Base-by-base conservation (phyloP, 1,139 yeast genomes). In the Yamadazyma spencermartinsiae region DNA sequence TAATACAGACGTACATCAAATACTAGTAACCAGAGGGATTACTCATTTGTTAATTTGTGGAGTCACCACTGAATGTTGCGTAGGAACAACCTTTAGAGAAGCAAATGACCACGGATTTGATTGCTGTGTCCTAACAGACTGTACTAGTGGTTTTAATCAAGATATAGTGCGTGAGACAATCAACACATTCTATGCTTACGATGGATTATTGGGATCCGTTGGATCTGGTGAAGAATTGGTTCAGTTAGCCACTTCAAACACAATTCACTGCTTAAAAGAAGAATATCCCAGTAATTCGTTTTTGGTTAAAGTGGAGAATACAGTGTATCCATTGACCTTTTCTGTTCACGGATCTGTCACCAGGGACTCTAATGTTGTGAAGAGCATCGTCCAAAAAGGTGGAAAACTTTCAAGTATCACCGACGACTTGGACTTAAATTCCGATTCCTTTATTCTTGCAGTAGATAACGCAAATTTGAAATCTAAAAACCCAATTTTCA, bases 31-130 rank as follows among this genome's bases (percentile, higher is more conserved):
- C 8, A 29, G 49, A 33, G 50, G 49, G 3, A 43, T 46, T 4
- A 46, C 49, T 23, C 49, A 45, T 37, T 25, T 45, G 11, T 32
- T 46, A 12, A 23, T 46, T 11, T 38, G 46, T 38, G 49, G 50
- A 11, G 49, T 46, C 1, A 46, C 50, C n/a, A 46, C 50, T 16
- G 50, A 46, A 33, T 46, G 50, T 21, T 46, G 50, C 37, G 50
- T 46, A 4, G 43, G 40, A 11, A 45, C 50, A 11, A 45, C 50
- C 5, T 46, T 46, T 24, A 36, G 50, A 33, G 50, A 46, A 34
- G 50, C 49, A 21, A 46, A 43, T 33, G 50, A 46, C 23, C 48
- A 44, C 25, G 49, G 50, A 18, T 46, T 46, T 26, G 49, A 46
- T 26, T 46, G 50, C 26, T 46, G 48, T 35, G 33, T 43, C 2